Percentiles rank a stretch among this genome's conserved stretches.
These are phyloP conservation scores for Rhizopus arrhizus DNA, from an alignment of 371 early-diverging fungal genomes.

Conservation along the genomic window DNA sequence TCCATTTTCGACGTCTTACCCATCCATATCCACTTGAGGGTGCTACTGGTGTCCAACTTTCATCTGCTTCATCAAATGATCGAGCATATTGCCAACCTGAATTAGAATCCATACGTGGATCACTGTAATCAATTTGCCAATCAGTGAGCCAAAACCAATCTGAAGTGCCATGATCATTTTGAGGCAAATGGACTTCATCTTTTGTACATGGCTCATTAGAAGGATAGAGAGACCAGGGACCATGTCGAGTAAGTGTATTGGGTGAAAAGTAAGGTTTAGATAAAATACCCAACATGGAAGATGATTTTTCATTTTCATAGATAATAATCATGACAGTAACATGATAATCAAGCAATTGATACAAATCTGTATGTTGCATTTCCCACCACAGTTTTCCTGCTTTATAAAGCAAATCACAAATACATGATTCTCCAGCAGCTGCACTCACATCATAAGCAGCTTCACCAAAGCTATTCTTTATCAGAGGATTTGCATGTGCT, in stretches of 20 bases:
- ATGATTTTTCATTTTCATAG: constrained; percentile 68
- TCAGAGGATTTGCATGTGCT: constrained; percentile 65
- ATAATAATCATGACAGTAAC: constrained; percentile 59
- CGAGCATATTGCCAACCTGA: constrained; percentile 72
- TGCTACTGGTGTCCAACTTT: constrained; percentile 53
- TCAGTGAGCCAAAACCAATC: constrained; percentile 83
- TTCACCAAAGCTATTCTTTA: constrained; percentile 73
- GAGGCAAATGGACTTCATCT: constrained; percentile 56
- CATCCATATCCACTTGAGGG: constrained; percentile 55
- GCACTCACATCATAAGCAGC: constrained; percentile 85
- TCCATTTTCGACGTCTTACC: constrained; percentile 74
- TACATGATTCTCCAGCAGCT: constrained; percentile 56
- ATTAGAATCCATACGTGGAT: constrained; percentile 57
- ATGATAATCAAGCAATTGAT: constrained; percentile 56
- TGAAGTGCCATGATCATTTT: constrained; percentile 20
- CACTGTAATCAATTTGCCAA: constrained; percentile 71
- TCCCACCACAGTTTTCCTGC: constrained; percentile 56
- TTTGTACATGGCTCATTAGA: constrained; percentile 50
- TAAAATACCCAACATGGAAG: constrained; percentile 41
- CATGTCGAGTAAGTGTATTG: constrained; percentile 50
- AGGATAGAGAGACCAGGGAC: constrained; percentile 59
- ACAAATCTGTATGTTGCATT: constrained; percentile 34
- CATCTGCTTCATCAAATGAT: constrained; percentile 53
- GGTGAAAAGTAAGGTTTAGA: constrained; percentile 56
- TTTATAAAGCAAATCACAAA: constrained; percentile 69